Conservation (phyloP, 1,284 basidiomycete species). For the Ustilago trichophora region DNA sequence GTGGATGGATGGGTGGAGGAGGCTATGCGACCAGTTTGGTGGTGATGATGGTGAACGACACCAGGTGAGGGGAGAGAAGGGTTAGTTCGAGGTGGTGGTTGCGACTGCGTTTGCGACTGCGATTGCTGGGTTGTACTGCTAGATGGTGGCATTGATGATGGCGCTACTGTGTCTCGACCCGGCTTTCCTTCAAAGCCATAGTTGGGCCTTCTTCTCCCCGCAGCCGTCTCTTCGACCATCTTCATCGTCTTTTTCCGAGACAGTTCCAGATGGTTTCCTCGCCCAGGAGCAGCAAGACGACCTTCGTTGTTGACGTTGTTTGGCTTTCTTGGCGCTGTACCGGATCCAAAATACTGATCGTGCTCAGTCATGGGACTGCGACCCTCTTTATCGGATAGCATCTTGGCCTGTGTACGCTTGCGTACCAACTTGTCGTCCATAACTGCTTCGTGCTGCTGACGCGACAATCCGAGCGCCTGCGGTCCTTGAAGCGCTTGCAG, state of each 20-base stretch:
- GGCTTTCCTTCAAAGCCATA: slow-evolving; percentile 10
- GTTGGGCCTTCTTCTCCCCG: slow-evolving; percentile 26
- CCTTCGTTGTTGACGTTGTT: too few species aligned
- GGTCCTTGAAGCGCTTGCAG: slow-evolving; percentile 74
- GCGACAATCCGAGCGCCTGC: slow-evolving; percentile 70
- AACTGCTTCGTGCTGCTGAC: slow-evolving; percentile 80
- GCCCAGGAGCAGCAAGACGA: not conserved
- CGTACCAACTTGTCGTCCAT: slow-evolving; percentile 82
- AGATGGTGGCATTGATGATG: too few species aligned
- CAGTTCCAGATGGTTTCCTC: slow-evolving; percentile 27
- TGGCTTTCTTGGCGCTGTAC: not conserved
- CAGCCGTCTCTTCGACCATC: slow-evolving; percentile 55
- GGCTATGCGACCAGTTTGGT: too few species aligned
- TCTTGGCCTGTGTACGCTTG: slow-evolving; percentile 78
- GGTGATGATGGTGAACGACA: too few species aligned
- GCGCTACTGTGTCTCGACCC: not conserved
- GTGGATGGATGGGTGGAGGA: too few species aligned
- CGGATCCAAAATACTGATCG: slow-evolving; percentile 17
- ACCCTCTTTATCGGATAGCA: slow-evolving; percentile 47
- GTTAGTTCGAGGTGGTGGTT: too few species aligned
- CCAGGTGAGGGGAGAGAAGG: too few species aligned
- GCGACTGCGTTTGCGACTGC: too few species aligned
- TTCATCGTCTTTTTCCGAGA: slow-evolving; percentile 55
- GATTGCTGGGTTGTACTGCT: too few species aligned
- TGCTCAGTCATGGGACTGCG: slow-evolving; percentile 39